Base-by-base conservation (phyloP, 169 alveolate species). In the Babesia bovis region DNA sequence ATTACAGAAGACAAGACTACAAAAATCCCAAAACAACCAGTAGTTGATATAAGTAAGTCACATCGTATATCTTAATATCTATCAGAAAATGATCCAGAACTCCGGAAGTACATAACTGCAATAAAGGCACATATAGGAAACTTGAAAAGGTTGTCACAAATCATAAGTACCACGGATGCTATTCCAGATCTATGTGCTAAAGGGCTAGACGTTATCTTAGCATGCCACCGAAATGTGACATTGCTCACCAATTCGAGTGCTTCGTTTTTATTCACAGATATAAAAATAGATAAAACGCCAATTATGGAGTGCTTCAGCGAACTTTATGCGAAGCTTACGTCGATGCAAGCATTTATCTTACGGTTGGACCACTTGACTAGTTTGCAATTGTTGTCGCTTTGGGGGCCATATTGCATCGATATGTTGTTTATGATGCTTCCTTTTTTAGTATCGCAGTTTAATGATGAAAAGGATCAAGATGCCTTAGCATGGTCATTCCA, bases 391-490 rank as follows among this genome's bases (percentile, higher is more conserved):
- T n/a, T 49, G 6, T 0, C 32, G 4, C 41, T 9, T 4, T 45
- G 26, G 10, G 42, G 49, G 2, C 68, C 78, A 2, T 67, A 67
- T 23, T 25, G 23, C 66, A 28, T 67, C 10, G 78, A 67, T 33
- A 67, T 66, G 51, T 23, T 66, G 32, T 21, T 51, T 1, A 25
- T 41, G 40, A 53, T 23, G 17, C 10, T 66, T 12, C 66, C 67
- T 13, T 13, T 13, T 51, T 19, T 75, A 3, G 23, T 75, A 25
- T 13, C 25, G 12, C 41, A 38, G 21, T 12, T 68, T 17, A 17
- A 32, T 9, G 72, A 76, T 25, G 19, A n/a, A 15, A 47, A 58
- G 17, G 35, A 59, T 15, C 58, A 55, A 49, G 21, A 38, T 3
- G 50, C 33, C 12, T 23, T 66, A n/a, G 21, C 28, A 21, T 6